These are phyloP conservation scores for Urtica urens DNA, from an alignment of 306 rosid species.

Conservation along the genomic window DNA sequence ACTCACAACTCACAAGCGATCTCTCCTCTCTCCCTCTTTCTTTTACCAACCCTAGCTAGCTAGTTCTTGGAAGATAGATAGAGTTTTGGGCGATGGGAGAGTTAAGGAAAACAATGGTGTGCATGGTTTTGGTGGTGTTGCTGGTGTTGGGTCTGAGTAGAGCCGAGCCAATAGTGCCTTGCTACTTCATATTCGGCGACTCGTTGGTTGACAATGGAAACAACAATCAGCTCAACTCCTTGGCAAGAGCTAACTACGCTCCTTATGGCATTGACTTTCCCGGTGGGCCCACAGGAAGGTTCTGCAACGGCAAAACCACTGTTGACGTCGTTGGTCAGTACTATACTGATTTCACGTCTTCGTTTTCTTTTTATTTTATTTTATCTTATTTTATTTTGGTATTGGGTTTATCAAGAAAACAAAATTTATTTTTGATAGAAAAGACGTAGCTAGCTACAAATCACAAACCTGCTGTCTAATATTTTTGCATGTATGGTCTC, in stretches of 20 bases:
- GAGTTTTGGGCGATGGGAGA: too few species aligned
- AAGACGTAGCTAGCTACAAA: too few species aligned
- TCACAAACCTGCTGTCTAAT: too few species aligned
- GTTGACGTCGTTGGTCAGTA: conserved; percentile 62
- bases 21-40: not conserved
- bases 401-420: too few species aligned
- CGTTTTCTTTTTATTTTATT: not conserved
- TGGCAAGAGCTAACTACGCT: conserved; percentile 65
- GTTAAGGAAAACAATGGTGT: not conserved
- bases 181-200: conserved; percentile 92
- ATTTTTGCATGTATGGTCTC: too few species aligned
- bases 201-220: conserved; percentile 86
- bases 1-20: not conserved
- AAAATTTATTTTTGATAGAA: too few species aligned
- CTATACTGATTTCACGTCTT: conserved; percentile 9
- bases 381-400: too few species aligned
- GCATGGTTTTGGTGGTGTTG: conserved; percentile 5
- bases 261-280: conserved; percentile 81
- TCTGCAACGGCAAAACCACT: conserved; percentile 73
- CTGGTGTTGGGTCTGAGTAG: conserved; percentile 25
- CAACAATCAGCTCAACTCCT: conserved; percentile 58
- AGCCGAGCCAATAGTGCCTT: conserved; percentile 60
- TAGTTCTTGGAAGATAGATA: not conserved
- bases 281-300: conserved; percentile 73
- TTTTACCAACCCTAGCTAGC: not conserved